phyloP scores from a whole-genome alignment of 108 stramenopile species.

The Cyclotella distinguenda region DNA sequence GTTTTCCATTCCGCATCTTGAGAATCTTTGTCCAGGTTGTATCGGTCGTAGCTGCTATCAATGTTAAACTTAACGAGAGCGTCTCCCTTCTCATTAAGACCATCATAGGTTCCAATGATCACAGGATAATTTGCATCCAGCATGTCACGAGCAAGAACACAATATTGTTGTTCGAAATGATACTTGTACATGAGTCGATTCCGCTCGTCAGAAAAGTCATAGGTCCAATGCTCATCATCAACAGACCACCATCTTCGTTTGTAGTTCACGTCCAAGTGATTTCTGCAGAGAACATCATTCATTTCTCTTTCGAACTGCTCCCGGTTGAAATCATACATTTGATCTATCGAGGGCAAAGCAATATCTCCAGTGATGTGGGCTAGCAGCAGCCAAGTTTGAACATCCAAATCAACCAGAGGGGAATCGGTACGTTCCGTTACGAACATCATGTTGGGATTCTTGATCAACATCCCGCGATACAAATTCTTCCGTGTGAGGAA shows the following conservation, averaged over 20 bases:
- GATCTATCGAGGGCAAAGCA: slow-evolving; percentile 26
- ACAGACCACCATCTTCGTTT: not conserved
- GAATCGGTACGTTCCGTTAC: slow-evolving; percentile 14
- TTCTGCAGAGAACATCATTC: slow-evolving; percentile 18
- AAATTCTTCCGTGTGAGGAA: not conserved
- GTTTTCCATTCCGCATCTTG: slow-evolving; percentile 9
- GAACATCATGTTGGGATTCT: slow-evolving; percentile 60
- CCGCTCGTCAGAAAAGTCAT: not conserved
- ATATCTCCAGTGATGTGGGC: slow-evolving; percentile 24
- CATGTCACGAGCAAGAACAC: slow-evolving; percentile 31
- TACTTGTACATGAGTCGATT: not conserved
- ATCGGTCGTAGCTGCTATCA: not conserved
- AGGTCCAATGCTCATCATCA: slow-evolving; percentile 13
- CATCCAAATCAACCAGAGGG: slow-evolving; percentile 47
- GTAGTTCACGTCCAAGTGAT: slow-evolving; percentile 34
- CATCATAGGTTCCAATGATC: slow-evolving; percentile 29
- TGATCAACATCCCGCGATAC: slow-evolving; percentile 37
- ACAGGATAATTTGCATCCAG: slow-evolving; percentile 38
- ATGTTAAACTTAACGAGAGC: not conserved
- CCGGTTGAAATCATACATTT: slow-evolving; percentile 29
- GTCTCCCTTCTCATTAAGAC: slow-evolving; percentile 39
- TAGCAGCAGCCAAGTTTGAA: slow-evolving; percentile 33
- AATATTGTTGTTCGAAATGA: not conserved
- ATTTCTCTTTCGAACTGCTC: slow-evolving; percentile 26
- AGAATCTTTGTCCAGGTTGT: slow-evolving; percentile 1